Evolutionary conservation across 116 monocot genomes (phyloP), one percentile per base, ranked within the genome.

Genomic region (Dioscorea cayenensis): DNA sequence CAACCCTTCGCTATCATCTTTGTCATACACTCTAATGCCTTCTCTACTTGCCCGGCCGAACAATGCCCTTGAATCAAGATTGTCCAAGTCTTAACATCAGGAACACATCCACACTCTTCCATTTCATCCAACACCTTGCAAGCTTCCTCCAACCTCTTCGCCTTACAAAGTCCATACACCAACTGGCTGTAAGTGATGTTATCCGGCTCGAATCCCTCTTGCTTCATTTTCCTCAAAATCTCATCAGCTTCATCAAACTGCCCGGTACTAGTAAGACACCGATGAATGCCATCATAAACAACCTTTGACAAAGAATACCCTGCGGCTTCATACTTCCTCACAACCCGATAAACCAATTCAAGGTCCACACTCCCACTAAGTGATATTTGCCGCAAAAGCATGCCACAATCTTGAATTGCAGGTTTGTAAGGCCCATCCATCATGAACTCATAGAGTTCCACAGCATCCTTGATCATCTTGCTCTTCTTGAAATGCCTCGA

Each of bases 1-100:
- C 55, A 74, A 32, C 77, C 79, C 58, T 80, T 85, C 65, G 84
- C 83, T 10, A 88, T 29, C 96, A 97, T 92, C 72, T 81, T 84
- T 13, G 79, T 70, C 60, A 97, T 71, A 38, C 74, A 90, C 73
- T 76, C 80, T 6, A 92, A 60, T 2, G 93, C 92, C 70, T 66
- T 68, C 37, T 86, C 88, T 6, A 90, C 76, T 63, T 92, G 86
- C 7, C 88, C 84, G 0, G 67, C 80, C 0, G 38, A 68, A 51
- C 84, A 92, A 36, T 85, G 87, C 66, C 96, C 96, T 69, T 90
- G 85, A 43, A 97, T 88, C 68, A 97, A 76, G 32, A 97, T 51
- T 0, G 92, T 92, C 96, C 96, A 97, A 5, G 96, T 97, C 84
- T 86, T 92, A n/a, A 97, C 73, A 75, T 97, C 96, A 8, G 96